Percentiles rank a stretch among this genome's conserved stretches.
Conservation (phyloP, 768 basidiomycete genomes). For the Panellus pusillus region DNA sequence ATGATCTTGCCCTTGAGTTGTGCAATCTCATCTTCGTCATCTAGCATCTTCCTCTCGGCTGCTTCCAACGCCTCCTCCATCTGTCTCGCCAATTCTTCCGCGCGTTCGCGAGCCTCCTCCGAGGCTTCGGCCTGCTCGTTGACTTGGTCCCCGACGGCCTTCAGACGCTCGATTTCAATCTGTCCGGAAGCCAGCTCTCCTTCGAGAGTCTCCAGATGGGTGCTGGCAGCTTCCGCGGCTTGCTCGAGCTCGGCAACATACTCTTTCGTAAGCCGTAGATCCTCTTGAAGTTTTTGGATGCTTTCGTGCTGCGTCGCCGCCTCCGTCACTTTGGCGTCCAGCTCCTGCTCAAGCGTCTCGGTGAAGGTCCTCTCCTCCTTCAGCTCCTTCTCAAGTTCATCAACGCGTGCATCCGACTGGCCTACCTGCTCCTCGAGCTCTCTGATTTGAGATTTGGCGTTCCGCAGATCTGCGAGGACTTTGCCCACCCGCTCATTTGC, state of each 20-base stretch:
- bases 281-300: conserved; percentile 40
- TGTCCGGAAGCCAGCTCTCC: conserved; percentile 48
- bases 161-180: conserved; percentile 44
- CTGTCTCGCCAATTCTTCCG: conserved; percentile 59
- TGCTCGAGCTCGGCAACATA: conserved; percentile 63
- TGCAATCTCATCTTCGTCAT: conserved; percentile 55
- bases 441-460: conserved; percentile 56
- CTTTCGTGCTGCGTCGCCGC: conserved; percentile 35
- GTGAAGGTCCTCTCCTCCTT: conserved; percentile 50
- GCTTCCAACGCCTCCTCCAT: conserved; percentile 77
- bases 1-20: conserved; percentile 51
- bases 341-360: conserved; percentile 45
- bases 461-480: conserved; percentile 58
- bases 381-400: conserved; percentile 57
- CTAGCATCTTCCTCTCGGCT: conserved; percentile 67
- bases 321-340: conserved; percentile 38
- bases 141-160: conserved; percentile 46
- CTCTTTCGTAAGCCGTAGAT: conserved; percentile 48
- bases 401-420: conserved; percentile 49
- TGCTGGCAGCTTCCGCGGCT: conserved; percentile 50
- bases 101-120: conserved; percentile 51
- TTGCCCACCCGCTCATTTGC: conserved; percentile 61
- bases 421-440: conserved; percentile 64
- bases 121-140: conserved; percentile 50
- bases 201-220: conserved; percentile 58